Evolutionary conservation across 768 basidiomycete species (phyloP).

Genomic region (Hirschioporus abietinus): DNA sequence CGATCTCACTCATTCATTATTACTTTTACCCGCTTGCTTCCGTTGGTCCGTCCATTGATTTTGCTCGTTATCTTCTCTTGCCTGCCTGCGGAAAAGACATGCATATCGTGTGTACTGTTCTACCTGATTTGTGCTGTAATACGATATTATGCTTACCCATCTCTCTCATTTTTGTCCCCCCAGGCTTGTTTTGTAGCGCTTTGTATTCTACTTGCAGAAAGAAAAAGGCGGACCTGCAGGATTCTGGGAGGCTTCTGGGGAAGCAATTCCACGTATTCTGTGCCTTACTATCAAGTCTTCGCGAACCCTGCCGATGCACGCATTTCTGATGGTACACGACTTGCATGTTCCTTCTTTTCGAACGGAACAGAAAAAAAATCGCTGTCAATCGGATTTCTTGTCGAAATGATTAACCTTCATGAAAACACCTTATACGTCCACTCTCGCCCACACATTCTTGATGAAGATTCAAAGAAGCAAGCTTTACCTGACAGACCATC

Average conservation of each 20-base stretch:
- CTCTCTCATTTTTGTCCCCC: background rate
- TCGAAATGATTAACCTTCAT: constrained; percentile 1
- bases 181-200: background rate
- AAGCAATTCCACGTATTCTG: background rate
- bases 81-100: background rate
- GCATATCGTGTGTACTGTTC: background rate
- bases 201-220: background rate
- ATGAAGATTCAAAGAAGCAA: background rate
- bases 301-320: background rate
- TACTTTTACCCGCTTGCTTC: background rate
- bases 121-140: too few species aligned
- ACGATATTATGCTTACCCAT: background rate
- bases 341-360: background rate
- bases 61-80: background rate
- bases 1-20: background rate
- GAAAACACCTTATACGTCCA: background rate
- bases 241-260: background rate
- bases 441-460: background rate
- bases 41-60: background rate
- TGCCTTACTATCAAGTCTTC: background rate
- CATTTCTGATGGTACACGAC: background rate
- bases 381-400: background rate
- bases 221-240: background rate
- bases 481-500: background rate
- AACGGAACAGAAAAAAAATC: background rate